Percentiles rank a stretch among this genome's conserved stretches.
Conservation (phyloP, 768 basidiomycete genomes). For the Asterophora parasitica region DNA sequence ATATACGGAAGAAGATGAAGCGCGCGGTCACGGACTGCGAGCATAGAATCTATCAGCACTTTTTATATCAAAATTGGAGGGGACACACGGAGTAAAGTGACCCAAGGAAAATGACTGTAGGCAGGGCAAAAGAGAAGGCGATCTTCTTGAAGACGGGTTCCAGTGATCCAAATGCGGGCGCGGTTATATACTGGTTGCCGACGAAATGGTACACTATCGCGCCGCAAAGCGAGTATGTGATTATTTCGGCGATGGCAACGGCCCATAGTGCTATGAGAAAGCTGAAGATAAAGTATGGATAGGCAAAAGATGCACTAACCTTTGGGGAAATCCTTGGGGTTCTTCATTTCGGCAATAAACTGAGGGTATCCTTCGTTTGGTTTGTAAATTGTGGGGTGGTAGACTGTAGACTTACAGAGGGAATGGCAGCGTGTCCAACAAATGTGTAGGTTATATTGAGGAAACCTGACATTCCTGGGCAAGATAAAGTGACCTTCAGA, state of each 20-base stretch:
- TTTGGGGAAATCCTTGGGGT: constrained; percentile 43
- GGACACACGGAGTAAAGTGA: constrained; percentile 35
- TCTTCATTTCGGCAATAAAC: constrained; percentile 45
- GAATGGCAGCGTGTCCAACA: constrained; percentile 40
- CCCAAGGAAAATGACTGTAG: constrained; percentile 41
- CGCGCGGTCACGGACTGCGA: constrained; percentile 35
- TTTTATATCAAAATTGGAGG: neutral
- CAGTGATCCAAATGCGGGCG: constrained; percentile 40
- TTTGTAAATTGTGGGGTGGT: no score
- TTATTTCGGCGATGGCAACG: constrained; percentile 36
- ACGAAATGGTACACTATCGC: constrained; percentile 37
- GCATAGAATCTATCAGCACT: no score
- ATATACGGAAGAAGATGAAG: constrained; percentile 43
- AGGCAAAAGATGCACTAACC: constrained; percentile 14
- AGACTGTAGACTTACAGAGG: constrained; percentile 26
- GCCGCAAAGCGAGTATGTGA: constrained; percentile 41
- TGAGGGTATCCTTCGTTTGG: neutral
- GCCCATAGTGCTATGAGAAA: constrained; percentile 33
- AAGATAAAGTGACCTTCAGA: neutral
- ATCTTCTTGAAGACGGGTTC: constrained; percentile 34
- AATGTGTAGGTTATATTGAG: constrained; percentile 43
- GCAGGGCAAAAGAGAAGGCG: constrained; percentile 42
- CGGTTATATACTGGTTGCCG: constrained; percentile 37
- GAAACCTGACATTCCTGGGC: constrained; percentile 38
- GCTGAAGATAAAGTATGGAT: neutral